These are phyloP conservation scores for Capsicum baccatum DNA, from an alignment of 257 asterid genomes.

Conservation along the genomic window DNA sequence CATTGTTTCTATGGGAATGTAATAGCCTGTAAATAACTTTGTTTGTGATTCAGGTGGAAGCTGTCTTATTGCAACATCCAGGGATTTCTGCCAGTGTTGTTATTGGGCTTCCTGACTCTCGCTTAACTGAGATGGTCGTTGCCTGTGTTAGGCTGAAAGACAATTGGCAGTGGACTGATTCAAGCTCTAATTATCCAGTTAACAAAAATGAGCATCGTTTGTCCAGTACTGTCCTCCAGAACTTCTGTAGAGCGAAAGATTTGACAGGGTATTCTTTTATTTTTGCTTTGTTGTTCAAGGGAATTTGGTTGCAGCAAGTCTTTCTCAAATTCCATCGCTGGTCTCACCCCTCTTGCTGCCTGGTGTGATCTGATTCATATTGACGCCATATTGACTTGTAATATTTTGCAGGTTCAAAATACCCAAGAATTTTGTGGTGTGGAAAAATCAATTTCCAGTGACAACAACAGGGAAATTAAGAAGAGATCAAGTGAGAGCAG, in stretches of 20 bases:
- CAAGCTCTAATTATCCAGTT: slow-evolving; percentile 36
- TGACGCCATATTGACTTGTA: neutral
- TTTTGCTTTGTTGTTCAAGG: neutral
- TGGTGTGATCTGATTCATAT: neutral
- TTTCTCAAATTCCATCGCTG: neutral
- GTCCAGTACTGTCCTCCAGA: slow-evolving; percentile 62
- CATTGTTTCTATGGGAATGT: neutral
- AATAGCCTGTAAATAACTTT: neutral
- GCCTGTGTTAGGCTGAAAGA: slow-evolving; percentile 66
- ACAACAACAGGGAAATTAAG: slow-evolving; percentile 82
- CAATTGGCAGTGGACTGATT: slow-evolving; percentile 74
- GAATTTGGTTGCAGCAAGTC: neutral
- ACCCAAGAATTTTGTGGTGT: slow-evolving; percentile 60
- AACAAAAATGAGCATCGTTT: slow-evolving; percentile 39
- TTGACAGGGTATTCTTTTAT: slow-evolving; percentile 63
- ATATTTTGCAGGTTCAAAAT: slow-evolving; percentile 69
- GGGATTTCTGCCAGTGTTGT: slow-evolving; percentile 64
- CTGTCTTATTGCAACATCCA: slow-evolving; percentile 68
- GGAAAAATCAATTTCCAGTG: slow-evolving; percentile 68
- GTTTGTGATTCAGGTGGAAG: slow-evolving; percentile 65
- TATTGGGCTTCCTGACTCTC: slow-evolving; percentile 73
- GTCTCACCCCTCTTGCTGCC: neutral
- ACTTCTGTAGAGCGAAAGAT: slow-evolving; percentile 62
- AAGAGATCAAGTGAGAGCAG: slow-evolving; percentile 67
- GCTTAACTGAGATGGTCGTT: slow-evolving; percentile 72